phyloP scores from a whole-genome alignment of 1,139 yeast species.

The Taiozyma sp. region DNA sequence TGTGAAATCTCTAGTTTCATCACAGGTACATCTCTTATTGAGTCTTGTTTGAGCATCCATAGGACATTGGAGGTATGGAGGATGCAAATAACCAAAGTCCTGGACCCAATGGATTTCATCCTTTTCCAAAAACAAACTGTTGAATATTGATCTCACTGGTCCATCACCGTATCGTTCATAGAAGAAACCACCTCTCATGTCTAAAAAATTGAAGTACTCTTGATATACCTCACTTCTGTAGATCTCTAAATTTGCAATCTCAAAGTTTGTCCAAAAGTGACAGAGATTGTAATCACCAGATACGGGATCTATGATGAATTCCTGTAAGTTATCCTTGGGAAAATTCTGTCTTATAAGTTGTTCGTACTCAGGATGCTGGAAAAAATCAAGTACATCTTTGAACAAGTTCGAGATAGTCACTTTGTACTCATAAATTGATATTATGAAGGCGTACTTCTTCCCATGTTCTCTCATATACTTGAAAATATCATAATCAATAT shows the following conservation, averaged over 20 bases:
- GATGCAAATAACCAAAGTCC: slow-evolving; percentile 54
- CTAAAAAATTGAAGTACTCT: slow-evolving; percentile 46
- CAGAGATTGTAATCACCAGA: slow-evolving; percentile 51
- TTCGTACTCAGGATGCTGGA: slow-evolving; percentile 34
- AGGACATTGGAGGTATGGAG: slow-evolving; percentile 57
- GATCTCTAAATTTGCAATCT: slow-evolving; percentile 49
- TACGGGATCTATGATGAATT: slow-evolving; percentile 43
- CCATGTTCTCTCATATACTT: slow-evolving; percentile 41
- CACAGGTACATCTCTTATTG: slow-evolving; percentile 45
- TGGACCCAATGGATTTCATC: slow-evolving; percentile 48
- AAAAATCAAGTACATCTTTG: slow-evolving; percentile 48
- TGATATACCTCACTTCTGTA: slow-evolving; percentile 47
- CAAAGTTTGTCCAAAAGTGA: slow-evolving; percentile 64
- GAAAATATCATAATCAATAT: slow-evolving; percentile 50
- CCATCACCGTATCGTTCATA: slow-evolving; percentile 69
- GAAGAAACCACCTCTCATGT: slow-evolving; percentile 51
- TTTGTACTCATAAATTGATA: slow-evolving; percentile 58
- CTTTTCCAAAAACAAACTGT: slow-evolving; percentile 41
- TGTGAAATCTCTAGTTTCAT: slow-evolving; percentile 39
- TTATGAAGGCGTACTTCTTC: slow-evolving; percentile 52
- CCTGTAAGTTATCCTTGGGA: slow-evolving; percentile 43
- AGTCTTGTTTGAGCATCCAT: slow-evolving; percentile 37
- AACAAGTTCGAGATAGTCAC: slow-evolving; percentile 59
- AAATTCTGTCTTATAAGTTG: slow-evolving; percentile 28
- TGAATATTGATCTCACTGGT: slow-evolving; percentile 56